These are phyloP conservation scores for Pythium aquatile DNA, from an alignment of 352 stramenopile species.

Conservation along the genomic window DNA sequence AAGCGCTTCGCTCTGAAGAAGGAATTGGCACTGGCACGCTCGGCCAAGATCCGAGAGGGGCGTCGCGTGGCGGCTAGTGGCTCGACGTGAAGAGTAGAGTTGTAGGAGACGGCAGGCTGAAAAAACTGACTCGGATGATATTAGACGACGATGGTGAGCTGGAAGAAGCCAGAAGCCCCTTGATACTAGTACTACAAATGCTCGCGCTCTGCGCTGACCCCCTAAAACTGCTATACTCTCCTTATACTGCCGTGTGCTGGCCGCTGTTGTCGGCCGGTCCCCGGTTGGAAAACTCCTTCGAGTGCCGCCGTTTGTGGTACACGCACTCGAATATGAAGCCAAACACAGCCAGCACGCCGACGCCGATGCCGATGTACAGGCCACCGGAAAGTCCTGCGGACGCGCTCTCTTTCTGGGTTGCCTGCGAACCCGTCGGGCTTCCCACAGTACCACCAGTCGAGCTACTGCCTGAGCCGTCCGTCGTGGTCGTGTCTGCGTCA, in stretches of 20 bases:
- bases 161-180: neutral
- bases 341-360: constrained; percentile 56
- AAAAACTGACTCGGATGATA: constrained; percentile 11
- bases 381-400: constrained; percentile 60
- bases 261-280: neutral
- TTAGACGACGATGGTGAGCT: constrained; percentile 15
- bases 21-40: constrained; percentile 67
- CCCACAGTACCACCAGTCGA: neutral
- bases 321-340: constrained; percentile 74
- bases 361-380: constrained; percentile 66
- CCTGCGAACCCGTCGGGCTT: constrained; percentile 12
- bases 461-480: constrained; percentile 10
- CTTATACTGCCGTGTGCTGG: constrained; percentile 2
- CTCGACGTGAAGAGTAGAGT: neutral
- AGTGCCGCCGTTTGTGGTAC: constrained; percentile 69
- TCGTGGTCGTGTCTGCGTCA: neutral
- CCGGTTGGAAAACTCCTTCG: constrained; percentile 9
- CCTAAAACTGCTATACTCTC: constrained; percentile 1
- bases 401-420: constrained; percentile 50
- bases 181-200: constrained; percentile 26
- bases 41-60: constrained; percentile 56
- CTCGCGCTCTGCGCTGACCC: neutral
- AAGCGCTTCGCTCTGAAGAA: constrained; percentile 86
- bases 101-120: no score
- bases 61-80: constrained; percentile 25